Base-by-base conservation (phyloP, 495 filamentous ascomycete species). In the Glarea lozoyensis region DNA sequence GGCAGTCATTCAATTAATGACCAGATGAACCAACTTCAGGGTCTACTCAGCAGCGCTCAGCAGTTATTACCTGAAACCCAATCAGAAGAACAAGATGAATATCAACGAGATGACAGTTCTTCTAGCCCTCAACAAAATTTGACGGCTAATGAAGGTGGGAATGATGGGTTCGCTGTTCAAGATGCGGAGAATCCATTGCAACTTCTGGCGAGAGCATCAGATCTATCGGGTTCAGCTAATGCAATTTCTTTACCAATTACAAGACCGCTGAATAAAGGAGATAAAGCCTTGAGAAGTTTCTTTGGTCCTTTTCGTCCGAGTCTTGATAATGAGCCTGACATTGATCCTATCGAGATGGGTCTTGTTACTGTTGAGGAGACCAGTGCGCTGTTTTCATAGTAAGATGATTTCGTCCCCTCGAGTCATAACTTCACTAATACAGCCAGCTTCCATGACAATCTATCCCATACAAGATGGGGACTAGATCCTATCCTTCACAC, bases 161-260 rank as follows among this genome's bases (percentile, higher is more conserved):
- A 71, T 11, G 73, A 79, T 16, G 61, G 66, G 27, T 64, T 83
- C 10, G 72, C 75, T 18, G 55, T 86, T 4, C 81, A 84, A 46
- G 81, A 84, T 60, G 81, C 81, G 13, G 82, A 86, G 50, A 86
- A 86, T 45, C 82, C 82, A 0, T 59, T 86, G 9, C 81, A 86
- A 52, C 58, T 86, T 1, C 69, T 86, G 16, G 82, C 82, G 2
- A 66, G 80, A 15, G 81, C 82, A 0, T 84, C 81, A 4, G 79
- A 86, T 55, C 65, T 84, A 24, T 73, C 80, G 38, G 63, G 78
- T 7, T 76, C 73, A 3, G 72, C 75, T 22, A 60, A 61, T 22
- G 46, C 60, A 0, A 46, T 30, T 20, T 21, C 32, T 15, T 12
- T 36, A n/a, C 25, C 15, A 13, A 18, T 19, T 10, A 20, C 12